Conservation (phyloP, 2,329 filamentous ascomycete species). For the Aspergillus quadrilineatus region DNA sequence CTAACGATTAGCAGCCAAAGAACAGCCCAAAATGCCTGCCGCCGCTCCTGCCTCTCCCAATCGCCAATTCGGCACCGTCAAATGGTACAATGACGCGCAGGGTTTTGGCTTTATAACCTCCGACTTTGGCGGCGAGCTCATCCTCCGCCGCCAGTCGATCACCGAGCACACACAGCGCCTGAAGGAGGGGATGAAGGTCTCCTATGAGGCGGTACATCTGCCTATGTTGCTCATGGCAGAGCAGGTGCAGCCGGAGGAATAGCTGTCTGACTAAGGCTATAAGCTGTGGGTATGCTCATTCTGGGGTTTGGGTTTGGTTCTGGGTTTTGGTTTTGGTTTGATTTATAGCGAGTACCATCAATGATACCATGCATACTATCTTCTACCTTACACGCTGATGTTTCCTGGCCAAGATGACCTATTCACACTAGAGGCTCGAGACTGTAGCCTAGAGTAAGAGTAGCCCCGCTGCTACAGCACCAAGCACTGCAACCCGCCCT, state of each 20-base stretch:
- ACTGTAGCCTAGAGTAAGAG: no score
- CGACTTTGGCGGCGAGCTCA: conserved; percentile 9
- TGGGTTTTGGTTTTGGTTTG: no score
- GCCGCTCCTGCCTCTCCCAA: not conserved
- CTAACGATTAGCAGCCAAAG: not conserved
- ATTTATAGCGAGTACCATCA: no score
- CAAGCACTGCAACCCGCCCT: no score
- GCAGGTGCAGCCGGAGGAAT: conserved; percentile 5
- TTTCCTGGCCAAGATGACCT: no score
- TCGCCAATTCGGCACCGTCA: conserved; percentile 10
- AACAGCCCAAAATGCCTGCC: not conserved
- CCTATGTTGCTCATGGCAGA: conserved; percentile 9
- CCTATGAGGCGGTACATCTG: conserved; percentile 5
- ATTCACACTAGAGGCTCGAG: no score
- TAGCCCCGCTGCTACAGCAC: no score
- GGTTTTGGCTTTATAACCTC: conserved; percentile 15
- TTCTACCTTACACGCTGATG: no score
- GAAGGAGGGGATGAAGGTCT: conserved; percentile 10
- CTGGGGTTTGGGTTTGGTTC: no score
- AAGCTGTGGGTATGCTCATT: no score
- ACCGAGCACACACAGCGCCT: not conserved
- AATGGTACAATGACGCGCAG: conserved; percentile 11
- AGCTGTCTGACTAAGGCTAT: not conserved
- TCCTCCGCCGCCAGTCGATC: conserved; percentile 8
- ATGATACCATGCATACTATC: no score